phyloP scores from a whole-genome alignment of 106 monocot genomes.

The Acorus gramineus region DNA sequence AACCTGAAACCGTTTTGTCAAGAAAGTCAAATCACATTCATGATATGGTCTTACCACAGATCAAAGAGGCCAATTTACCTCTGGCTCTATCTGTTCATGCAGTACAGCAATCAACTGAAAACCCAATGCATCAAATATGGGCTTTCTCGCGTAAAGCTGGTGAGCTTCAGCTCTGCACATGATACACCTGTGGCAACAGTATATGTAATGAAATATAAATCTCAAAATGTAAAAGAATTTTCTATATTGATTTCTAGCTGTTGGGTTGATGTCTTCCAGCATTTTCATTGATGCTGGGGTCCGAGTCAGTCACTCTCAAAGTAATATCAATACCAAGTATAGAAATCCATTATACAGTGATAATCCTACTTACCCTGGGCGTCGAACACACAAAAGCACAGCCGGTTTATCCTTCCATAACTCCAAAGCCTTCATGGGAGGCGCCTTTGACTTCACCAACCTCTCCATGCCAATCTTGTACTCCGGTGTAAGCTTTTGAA shows the following conservation, averaged over 20 bases:
- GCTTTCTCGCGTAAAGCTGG: conserved; percentile 29
- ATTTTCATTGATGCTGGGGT: too few relatives aligned
- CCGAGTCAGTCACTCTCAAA: too few relatives aligned
- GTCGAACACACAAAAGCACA: conserved; percentile 22
- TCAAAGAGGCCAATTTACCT: conserved; percentile 4
- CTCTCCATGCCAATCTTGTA: conserved; percentile 25
- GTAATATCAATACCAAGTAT: too few relatives aligned
- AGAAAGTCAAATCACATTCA: too few relatives aligned
- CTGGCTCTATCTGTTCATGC: conserved; percentile 35
- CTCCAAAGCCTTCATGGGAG: conserved; percentile 31
- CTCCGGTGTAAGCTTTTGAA: conserved; percentile 28
- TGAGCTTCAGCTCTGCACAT: conserved; percentile 46
- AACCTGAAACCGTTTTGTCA: conserved; percentile 6
- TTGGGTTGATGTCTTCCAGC: too few relatives aligned
- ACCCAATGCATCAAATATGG: conserved; percentile 34
- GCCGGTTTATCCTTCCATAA: conserved; percentile 27
- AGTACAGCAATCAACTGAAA: conserved; percentile 31
- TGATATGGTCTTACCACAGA: too few relatives aligned
- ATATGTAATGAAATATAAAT: too few relatives aligned
- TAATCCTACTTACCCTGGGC: conserved; percentile 26
- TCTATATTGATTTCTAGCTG: too few relatives aligned
- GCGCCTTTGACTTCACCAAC: conserved; percentile 9
- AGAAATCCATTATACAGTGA: too few relatives aligned
- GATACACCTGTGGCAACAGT: conserved; percentile 15
- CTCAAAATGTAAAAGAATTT: too few relatives aligned